Base-by-base conservation (phyloP, 108 stramenopile species). In the Pinguiococcus pyrenoidosus region DNA sequence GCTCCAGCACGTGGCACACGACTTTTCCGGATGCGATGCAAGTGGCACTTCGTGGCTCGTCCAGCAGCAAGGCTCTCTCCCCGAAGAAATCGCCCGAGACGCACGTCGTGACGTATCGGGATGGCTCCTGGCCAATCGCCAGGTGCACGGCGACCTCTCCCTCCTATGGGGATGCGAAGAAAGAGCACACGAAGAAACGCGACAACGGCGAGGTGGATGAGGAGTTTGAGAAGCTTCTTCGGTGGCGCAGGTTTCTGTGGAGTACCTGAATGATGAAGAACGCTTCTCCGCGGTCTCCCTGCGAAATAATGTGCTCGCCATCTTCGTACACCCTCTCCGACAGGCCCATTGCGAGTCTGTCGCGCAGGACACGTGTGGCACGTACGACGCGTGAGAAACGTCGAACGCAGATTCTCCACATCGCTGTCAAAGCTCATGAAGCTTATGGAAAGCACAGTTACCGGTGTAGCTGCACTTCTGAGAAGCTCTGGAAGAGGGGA, bases 401-500 rank as follows among this genome's bases (percentile, higher is more conserved):
- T n/a, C n/a, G n/a, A n/a, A n/a, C n/a, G n/a, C n/a, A n/a, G n/a
- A n/a, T n/a, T n/a, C n/a, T n/a, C n/a, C n/a, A n/a, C n/a, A n/a
- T n/a, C n/a, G n/a, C n/a, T n/a, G n/a, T n/a, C n/a, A n/a, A n/a
- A n/a, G n/a, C n/a, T n/a, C n/a, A n/a, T n/a, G n/a, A n/a, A n/a
- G n/a, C n/a, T n/a, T n/a, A n/a, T n/a, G n/a, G n/a, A n/a, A n/a
- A n/a, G n/a, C n/a, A n/a, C n/a, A n/a, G n/a, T n/a, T n/a, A n/a
- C n/a, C n/a, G n/a, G n/a, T n/a, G n/a, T n/a, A 66, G 39, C 32
- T 66, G 57, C 18, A 22, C 38, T 21, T 66, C 59, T 1, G 42
- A 27, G 24, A 66, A 48, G 34, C 24, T 10, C n/a, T 59, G 57
- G 21, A 66, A 54, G 29, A 60, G 24, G 2, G 65, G 59, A 13